Evolutionary conservation across 805 yeast species (phyloP).

Genomic region (Lachancea sp.): DNA sequence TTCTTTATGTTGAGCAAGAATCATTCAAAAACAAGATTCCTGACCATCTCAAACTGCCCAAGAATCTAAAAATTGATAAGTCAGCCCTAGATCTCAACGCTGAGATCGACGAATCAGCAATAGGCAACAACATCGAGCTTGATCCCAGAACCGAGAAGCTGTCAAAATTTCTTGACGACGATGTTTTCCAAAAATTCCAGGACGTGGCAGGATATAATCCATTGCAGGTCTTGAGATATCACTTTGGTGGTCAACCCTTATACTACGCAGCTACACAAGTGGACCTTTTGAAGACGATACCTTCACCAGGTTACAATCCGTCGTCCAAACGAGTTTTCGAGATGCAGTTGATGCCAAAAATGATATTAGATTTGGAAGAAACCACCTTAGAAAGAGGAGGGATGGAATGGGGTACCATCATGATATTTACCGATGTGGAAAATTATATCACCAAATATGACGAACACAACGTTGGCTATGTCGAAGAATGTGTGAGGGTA

Average conservation of each 20-base stretch:
- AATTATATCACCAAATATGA: conserved; percentile 57
- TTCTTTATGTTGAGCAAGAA: conserved; percentile 70
- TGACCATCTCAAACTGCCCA: conserved; percentile 44
- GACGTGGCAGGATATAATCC: conserved; percentile 76
- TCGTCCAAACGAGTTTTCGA: conserved; percentile 62
- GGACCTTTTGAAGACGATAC: conserved; percentile 36
- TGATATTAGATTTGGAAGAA: conserved; percentile 74
- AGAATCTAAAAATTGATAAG: conserved; percentile 47
- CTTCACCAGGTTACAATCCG: conserved; percentile 58
- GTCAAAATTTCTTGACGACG: conserved; percentile 60
- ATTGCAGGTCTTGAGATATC: conserved; percentile 79
- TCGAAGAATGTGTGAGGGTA: conserved; percentile 74
- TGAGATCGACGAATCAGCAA: conserved; percentile 27
- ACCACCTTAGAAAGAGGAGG: conserved; percentile 52
- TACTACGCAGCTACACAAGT: conserved; percentile 51
- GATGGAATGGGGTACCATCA: conserved; percentile 96
- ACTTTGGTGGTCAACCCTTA: conserved; percentile 71
- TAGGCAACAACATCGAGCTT: conserved; percentile 24
- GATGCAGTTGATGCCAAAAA: conserved; percentile 89
- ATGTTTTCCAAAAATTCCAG: conserved; percentile 71
- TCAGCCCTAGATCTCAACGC: conserved; percentile 41
- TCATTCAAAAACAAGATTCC: conserved; percentile 46
- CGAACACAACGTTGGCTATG: conserved; percentile 65
- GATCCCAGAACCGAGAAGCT: conserved; percentile 44
- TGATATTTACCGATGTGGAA: conserved; percentile 69